These are phyloP conservation scores for Gynochthodes officinalis DNA, from an alignment of 257 asterid species.

Conservation along the genomic window DNA sequence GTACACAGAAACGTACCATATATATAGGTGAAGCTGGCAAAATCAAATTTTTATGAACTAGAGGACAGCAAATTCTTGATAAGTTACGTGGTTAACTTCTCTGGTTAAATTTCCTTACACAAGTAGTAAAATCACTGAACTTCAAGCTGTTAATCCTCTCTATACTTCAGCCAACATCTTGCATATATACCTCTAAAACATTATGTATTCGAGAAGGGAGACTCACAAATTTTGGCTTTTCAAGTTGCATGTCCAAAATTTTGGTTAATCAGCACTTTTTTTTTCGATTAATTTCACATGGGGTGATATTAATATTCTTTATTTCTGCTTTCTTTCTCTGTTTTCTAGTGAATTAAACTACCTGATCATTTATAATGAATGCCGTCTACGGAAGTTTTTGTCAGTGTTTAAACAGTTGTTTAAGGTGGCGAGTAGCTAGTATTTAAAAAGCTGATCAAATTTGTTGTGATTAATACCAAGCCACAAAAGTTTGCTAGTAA, in stretches of 20 bases:
- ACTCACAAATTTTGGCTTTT: too few relatives aligned
- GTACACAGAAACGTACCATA: neutral
- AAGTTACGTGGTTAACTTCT: too few relatives aligned
- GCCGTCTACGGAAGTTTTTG: neutral
- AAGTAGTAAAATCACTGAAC: too few relatives aligned
- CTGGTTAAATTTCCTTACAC: too few relatives aligned
- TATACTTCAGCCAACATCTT: too few relatives aligned
- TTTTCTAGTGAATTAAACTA: neutral
- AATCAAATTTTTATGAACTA: slow-evolving; percentile 3
- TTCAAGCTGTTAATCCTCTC: too few relatives aligned
- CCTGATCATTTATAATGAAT: neutral
- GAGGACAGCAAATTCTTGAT: slow-evolving; percentile 3
- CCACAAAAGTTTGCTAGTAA: slow-evolving; percentile 8
- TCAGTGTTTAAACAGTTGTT: neutral
- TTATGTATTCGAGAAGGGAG: too few relatives aligned
- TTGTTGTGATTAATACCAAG: neutral
- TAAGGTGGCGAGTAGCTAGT: neutral
- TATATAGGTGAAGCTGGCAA: slow-evolving; percentile 2
- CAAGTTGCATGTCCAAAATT: too few relatives aligned
- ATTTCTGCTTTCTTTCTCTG: neutral
- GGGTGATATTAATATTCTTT: too few relatives aligned
- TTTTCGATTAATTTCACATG: too few relatives aligned
- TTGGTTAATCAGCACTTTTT: too few relatives aligned
- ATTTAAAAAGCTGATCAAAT: neutral
- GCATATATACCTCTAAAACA: too few relatives aligned